Evolutionary conservation across 208 protist species (phyloP).

Genomic region (Polymyxa betae): DNA sequence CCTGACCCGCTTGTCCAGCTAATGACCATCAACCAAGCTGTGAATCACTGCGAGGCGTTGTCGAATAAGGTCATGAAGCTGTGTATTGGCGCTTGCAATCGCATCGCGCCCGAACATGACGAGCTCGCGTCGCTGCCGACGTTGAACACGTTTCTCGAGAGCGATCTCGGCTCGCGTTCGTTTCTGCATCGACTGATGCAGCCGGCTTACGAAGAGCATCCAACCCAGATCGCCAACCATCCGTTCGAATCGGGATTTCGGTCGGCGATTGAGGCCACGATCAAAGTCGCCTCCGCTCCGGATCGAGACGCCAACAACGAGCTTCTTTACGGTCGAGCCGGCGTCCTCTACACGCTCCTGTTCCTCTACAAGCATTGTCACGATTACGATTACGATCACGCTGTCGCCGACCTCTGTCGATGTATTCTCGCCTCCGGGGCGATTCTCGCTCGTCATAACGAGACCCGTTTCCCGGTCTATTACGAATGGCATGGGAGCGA

Average conservation of each 20-base stretch:
- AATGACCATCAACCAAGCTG: neutral
- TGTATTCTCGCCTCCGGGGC: neutral
- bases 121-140: neutral
- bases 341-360: constrained; percentile 16
- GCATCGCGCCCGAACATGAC: neutral
- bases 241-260: neutral
- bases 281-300: neutral
- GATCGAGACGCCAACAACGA: neutral
- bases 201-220: neutral
- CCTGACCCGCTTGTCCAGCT: neutral
- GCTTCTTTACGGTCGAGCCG: constrained; percentile 35
- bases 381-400: neutral
- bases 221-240: neutral
- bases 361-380: neutral
- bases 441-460: neutral
- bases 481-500: constrained; percentile 1
- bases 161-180: neutral
- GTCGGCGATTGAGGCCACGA: neutral
- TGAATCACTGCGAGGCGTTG: neutral
- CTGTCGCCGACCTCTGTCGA: neutral
- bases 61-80: neutral
- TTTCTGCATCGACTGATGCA: neutral
- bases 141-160: constrained; percentile 33
- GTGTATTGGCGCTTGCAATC: constrained; percentile 3
- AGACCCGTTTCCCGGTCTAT: neutral